Conservation (phyloP, 495 filamentous ascomycete species). For the Cercophora newfieldiana region DNA sequence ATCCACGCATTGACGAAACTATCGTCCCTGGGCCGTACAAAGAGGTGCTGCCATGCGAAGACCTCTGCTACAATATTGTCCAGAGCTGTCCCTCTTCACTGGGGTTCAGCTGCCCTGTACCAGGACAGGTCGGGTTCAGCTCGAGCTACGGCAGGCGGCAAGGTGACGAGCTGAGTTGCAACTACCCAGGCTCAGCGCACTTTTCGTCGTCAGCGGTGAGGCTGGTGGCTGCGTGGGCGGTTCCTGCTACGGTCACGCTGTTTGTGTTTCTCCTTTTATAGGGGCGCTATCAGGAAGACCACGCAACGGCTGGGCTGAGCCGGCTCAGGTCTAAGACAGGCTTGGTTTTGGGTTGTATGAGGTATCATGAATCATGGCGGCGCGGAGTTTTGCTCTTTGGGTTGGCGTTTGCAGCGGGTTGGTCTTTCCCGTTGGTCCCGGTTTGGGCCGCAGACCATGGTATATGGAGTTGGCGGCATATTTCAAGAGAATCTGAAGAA, state of each 20-base stretch:
- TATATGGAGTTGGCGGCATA: background rate
- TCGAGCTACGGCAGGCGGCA: constrained; percentile 62
- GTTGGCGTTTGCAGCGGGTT: background rate
- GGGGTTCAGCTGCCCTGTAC: constrained; percentile 72
- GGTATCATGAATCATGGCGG: background rate
- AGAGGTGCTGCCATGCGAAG: constrained; percentile 82
- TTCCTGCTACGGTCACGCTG: constrained; percentile 18
- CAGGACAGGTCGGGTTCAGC: constrained; percentile 52
- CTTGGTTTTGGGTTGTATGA: background rate
- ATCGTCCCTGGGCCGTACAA: constrained; percentile 89
- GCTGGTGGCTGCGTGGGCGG: constrained; percentile 17
- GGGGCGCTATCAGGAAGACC: background rate
- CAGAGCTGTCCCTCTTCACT: constrained; percentile 79
- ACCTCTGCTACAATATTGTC: constrained; percentile 81
- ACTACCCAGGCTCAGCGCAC: constrained; percentile 48
- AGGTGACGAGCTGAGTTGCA: constrained; percentile 40
- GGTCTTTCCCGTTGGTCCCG: background rate
- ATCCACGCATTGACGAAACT: constrained; percentile 64
- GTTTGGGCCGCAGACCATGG: background rate
- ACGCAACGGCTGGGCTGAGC: background rate
- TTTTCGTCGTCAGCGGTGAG: constrained; percentile 27
- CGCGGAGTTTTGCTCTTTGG: background rate
- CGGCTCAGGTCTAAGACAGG: background rate
- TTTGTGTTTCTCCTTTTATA: constrained; percentile 6
- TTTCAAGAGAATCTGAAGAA: background rate